Evolutionary conservation across 2,329 filamentous ascomycete genomes (phyloP), one percentile per base, ranked within the genome.

Genomic region (Sarocladiaceae sp.): DNA sequence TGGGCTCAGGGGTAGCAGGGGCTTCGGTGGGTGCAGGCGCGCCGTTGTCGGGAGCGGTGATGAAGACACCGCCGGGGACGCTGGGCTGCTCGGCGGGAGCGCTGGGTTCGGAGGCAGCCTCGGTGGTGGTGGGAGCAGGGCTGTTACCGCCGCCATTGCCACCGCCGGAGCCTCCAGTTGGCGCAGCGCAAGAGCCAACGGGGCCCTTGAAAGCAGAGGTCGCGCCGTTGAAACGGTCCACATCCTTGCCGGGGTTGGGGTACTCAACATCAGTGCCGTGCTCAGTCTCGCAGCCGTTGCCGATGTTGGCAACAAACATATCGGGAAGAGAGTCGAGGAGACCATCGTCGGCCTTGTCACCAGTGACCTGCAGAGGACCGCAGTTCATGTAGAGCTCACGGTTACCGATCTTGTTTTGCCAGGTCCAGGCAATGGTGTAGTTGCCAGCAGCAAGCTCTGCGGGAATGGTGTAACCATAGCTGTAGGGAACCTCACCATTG

Each of bases 381-480:
- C 93, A 99, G 78, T 96, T 95, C 91, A 96, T 96, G 78, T 97
- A 97, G 79, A 96, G 90, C 66, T 97, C 94, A 1, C 92, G 86
- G 73, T 96, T 96, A 2, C 94, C 94, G 10, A 96, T 64, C 54
- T 87, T 87, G 75, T 97, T 97, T 70, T 96, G 83, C 94, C 94
- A 97, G 1, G 90, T 90, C 91, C 92, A 97, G 0, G 90, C 90
- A 4, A 97, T 76, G 0, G 85, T 88, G 23, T 88, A 92, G 36
- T 91, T 79, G 3, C 93, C 94, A 1, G 84, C 73, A 8, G 85
- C 82, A 44, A 97, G 78, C 20, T 84, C 80, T 0, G 77, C 66
- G 0, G 92, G 93, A 5, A 97, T 82, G 0, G 71, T 79, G 71
- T 86, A 96, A 26, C 81, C 71, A 68, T 88, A 94, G 0, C 70